phyloP scores from a whole-genome alignment of 108 stramenopile species.

The Cyclotella atomus region DNA sequence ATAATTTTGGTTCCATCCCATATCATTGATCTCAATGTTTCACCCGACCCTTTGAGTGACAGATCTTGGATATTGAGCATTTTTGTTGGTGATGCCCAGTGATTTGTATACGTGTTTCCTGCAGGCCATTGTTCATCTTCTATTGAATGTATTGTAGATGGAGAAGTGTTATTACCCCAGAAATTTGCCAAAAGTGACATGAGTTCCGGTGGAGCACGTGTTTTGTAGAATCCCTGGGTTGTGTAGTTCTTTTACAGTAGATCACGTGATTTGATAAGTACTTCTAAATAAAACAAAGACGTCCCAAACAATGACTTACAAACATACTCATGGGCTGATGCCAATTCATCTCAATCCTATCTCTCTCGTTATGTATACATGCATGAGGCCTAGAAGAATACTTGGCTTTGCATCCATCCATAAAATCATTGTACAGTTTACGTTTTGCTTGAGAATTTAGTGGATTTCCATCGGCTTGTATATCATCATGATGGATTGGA shows the following conservation, averaged over 20 bases:
- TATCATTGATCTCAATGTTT: slow-evolving; percentile 21
- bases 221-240: slow-evolving; percentile 69
- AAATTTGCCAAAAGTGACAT: slow-evolving; percentile 42
- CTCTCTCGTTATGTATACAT: slow-evolving; percentile 55
- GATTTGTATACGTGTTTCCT: slow-evolving; percentile 83
- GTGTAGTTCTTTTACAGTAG: slow-evolving; percentile 62
- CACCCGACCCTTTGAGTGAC: slow-evolving; percentile 23
- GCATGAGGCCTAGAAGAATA: slow-evolving; percentile 25
- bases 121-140: slow-evolving; percentile 61
- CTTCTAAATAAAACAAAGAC: too few species aligned
- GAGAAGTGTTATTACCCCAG: slow-evolving; percentile 48
- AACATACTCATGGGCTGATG: slow-evolving; percentile 62
- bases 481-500: slow-evolving; percentile 33
- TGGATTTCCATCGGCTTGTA: not conserved
- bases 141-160: not conserved
- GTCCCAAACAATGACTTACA: too few species aligned
- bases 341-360: slow-evolving; percentile 71
- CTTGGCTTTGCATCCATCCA: slow-evolving; percentile 42
- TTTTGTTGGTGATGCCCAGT: slow-evolving; percentile 72
- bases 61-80: slow-evolving; percentile 57
- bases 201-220: slow-evolving; percentile 54
- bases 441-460: slow-evolving; percentile 37
- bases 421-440: slow-evolving; percentile 41
- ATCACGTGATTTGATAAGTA: not conserved
- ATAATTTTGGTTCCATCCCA: slow-evolving; percentile 47